A percentile compares a stretch with the other conserved stretches of the same genome.
Conservation (phyloP, 1,284 basidiomycete species). For the Austropuccinia psidii region DNA sequence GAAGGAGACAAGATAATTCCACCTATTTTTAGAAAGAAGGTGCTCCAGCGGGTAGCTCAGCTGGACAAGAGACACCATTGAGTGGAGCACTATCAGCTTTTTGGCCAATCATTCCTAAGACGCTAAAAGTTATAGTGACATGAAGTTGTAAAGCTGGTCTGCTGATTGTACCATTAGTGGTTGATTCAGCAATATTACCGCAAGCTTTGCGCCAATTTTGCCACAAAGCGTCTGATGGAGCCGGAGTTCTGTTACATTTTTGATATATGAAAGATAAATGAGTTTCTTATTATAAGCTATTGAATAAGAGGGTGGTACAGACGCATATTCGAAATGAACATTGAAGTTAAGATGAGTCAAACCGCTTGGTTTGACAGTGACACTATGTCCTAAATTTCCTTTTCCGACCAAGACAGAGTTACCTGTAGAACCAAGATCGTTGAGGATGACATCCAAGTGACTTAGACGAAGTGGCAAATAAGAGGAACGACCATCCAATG, state of each 20-base stretch:
- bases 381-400: background rate
- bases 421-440: constrained; percentile 21
- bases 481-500: constrained; percentile 10
- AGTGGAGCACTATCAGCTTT: constrained; percentile 10
- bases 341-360: background rate
- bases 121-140: background rate
- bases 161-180: constrained; percentile 14
- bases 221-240: constrained; percentile 2
- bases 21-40: background rate
- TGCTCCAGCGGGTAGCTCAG: constrained; percentile 19
- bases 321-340: constrained; percentile 20
- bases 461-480: background rate
- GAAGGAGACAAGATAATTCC: too few species aligned
- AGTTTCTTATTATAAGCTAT: background rate
- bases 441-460: background rate
- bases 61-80: constrained; percentile 20
- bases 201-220: constrained; percentile 15
- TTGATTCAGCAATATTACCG: constrained; percentile 14
- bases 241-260: background rate
- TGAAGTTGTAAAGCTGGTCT: constrained; percentile 3
- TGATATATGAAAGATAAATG: background rate
- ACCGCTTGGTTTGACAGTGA: background rate
- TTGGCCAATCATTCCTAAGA: background rate
- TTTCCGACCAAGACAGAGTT: background rate
- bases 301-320: background rate